phyloP scores from a whole-genome alignment of 768 basidiomycete genomes.

The Amanita rubescens region DNA sequence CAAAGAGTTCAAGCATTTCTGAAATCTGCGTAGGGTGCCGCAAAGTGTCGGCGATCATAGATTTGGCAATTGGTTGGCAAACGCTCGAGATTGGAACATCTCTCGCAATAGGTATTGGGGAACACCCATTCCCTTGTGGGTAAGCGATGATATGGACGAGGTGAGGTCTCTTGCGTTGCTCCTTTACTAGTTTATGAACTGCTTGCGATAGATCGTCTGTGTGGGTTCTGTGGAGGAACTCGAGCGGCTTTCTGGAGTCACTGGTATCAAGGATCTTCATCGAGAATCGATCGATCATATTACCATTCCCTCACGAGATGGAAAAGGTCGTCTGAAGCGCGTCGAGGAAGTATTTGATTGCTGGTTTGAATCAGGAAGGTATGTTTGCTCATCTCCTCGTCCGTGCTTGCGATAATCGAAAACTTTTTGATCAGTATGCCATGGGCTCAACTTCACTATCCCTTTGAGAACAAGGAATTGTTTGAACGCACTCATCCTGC shows the following conservation, averaged over 20 bases:
- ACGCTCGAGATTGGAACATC: constrained; percentile 99
- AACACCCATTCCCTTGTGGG: constrained; percentile 96
- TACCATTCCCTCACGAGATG: constrained; percentile 87
- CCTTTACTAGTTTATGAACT: not conserved
- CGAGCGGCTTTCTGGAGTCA: constrained; percentile 76
- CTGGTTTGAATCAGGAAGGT: constrained; percentile 99
- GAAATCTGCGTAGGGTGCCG: constrained; percentile 63
- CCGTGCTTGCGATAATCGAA: not conserved
- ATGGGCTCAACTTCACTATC: constrained; percentile 95
- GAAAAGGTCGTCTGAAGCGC: constrained; percentile 79
- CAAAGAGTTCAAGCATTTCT: not conserved
- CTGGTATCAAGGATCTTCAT: constrained; percentile 84
- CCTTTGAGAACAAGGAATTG: constrained; percentile 90
- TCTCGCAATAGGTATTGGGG: constrained; percentile 99
- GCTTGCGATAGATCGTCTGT: constrained; percentile 56
- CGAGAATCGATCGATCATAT: constrained; percentile 93
- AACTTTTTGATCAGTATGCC: constrained; percentile 77
- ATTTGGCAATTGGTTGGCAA: constrained; percentile 96
- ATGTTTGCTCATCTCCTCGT: constrained; percentile 16
- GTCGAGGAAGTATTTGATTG: constrained; percentile 99
- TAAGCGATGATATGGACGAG: constrained; percentile 87
- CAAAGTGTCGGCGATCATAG: constrained; percentile 83
- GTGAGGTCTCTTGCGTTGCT: constrained; percentile 26
- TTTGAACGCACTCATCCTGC: constrained; percentile 88
- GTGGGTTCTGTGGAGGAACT: constrained; percentile 86